These are phyloP conservation scores for Gamsiella multidivaricata DNA, from an alignment of 192 early-diverging fungal genomes.

Conservation along the genomic window DNA sequence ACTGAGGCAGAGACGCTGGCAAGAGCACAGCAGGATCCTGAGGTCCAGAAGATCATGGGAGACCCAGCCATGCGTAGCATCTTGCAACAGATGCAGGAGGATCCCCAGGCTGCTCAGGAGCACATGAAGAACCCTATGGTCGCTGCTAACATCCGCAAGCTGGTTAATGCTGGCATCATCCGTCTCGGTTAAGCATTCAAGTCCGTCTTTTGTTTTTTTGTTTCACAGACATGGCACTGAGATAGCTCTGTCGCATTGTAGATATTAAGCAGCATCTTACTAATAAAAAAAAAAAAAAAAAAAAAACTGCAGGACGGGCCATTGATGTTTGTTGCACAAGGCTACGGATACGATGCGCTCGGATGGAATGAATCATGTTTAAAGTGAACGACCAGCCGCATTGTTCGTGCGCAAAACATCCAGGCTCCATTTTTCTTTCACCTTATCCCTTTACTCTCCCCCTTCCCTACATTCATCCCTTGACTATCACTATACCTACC, in stretches of 20 bases:
- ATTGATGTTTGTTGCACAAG: background rate
- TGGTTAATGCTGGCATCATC: conserved; percentile 91
- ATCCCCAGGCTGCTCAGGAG: conserved; percentile 91
- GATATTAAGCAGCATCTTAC: background rate
- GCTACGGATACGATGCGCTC: background rate
- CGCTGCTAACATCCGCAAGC: conserved; percentile 93
- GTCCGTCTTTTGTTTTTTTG: too few species aligned
- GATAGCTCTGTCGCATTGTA: too few species aligned
- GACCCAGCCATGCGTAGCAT: conserved; percentile 98
- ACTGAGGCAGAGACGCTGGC: conserved; percentile 82
- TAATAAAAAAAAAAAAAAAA: background rate
- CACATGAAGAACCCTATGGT: conserved; percentile 96
- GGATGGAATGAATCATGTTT: too few species aligned
- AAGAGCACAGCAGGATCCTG: conserved; percentile 92
- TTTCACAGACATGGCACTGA: too few species aligned
- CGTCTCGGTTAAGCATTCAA: conserved; percentile 76
- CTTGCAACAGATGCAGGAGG: conserved; percentile 96
- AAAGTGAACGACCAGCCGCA: conserved; percentile 2
- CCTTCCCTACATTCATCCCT: background rate
- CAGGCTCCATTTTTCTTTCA: too few species aligned
- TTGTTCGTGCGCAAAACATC: too few species aligned
- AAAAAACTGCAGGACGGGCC: background rate
- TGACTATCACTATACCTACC: too few species aligned
- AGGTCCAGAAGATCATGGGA: conserved; percentile 84
- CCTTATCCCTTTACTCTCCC: background rate